Evolutionary conservation across 1,284 basidiomycete genomes (phyloP), one percentile per base, ranked within the genome.

Genomic region (Volvariella surrecta): DNA sequence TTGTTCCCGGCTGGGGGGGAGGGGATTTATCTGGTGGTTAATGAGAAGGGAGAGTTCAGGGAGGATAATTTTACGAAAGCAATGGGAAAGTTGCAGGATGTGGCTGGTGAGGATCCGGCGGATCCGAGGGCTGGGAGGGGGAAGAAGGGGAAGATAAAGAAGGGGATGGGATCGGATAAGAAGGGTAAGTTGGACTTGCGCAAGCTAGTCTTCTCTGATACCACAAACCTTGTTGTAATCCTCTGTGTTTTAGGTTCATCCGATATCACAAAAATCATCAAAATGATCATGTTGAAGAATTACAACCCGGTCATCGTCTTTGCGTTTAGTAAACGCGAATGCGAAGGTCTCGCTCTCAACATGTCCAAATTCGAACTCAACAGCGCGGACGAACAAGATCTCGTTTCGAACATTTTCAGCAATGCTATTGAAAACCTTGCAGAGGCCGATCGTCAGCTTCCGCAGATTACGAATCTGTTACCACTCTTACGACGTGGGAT

Each of bases 291-390:
- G 91, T 66, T 85, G 52, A 95, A 96, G 66, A 94, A 94, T 62
- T 96, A 92, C 67, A 96, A 98, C 58, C 96, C 96, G 0, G 95
- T 99, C 54, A 99, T 99, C 58, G 86, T 99, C 43, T 99, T 99
- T 62, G 90, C 96, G 3, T 99, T 99, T 66, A 92, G 89, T 66
- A 99, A 99, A 63, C 83, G 95, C 44, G 95, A 99, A 68, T 99
- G 96, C 62, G 96, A 99, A 63, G 81, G 78, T 0, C 77, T 96
- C 20, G 96, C 96, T 1, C 71, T 97, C 51, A 85, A 82, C 37
- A 82, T 98, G 75, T 86, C 88, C 39, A 99, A 99, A 63, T 81
- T 96, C 52, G 95, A 99, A 58, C 94, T 97, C 73, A 99, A 95
- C 60, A 81, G 82, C 3, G 82, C 89, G 16, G 93, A 97, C 45